Evolutionary conservation across 106 monocot genomes (phyloP).

Genomic region (Dendrobium catenatum): DNA sequence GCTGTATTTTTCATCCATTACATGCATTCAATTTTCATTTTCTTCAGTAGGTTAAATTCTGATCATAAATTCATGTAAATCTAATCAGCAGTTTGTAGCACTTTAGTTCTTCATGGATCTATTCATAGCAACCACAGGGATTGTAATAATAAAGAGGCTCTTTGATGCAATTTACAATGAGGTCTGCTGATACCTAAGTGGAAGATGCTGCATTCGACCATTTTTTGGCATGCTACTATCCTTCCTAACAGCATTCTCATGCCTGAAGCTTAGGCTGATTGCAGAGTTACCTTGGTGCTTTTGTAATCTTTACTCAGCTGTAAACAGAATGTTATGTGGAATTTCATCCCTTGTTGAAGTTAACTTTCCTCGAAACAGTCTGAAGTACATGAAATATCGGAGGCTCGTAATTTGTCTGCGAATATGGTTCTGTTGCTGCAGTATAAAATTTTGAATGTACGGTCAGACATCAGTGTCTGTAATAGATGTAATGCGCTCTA

Average conservation of each 20-base stretch:
- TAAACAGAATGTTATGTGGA: neutral
- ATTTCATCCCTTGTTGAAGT: neutral
- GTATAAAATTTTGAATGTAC: neutral
- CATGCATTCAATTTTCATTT: neutral
- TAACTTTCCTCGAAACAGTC: neutral
- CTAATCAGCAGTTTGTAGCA: neutral
- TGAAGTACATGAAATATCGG: too few relatives aligned
- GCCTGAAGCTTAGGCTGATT: neutral
- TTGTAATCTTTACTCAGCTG: neutral
- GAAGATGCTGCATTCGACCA: neutral
- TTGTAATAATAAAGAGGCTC: neutral
- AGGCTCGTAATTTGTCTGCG: neutral
- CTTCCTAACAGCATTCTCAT: neutral
- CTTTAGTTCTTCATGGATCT: neutral
- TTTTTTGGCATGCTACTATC: neutral
- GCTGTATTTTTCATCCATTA: slow-evolving; percentile 1
- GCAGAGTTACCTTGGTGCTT: neutral
- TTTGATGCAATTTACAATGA: neutral
- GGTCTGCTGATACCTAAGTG: neutral
- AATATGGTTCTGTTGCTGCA: neutral
- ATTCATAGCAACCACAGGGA: neutral
- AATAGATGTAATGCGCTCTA: neutral
- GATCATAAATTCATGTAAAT: neutral
- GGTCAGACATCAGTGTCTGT: neutral
- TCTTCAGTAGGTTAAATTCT: neutral